These are phyloP conservation scores for Hanseniaspora gamundiae DNA, from an alignment of 1,139 yeast genomes.

Conservation along the genomic window DNA sequence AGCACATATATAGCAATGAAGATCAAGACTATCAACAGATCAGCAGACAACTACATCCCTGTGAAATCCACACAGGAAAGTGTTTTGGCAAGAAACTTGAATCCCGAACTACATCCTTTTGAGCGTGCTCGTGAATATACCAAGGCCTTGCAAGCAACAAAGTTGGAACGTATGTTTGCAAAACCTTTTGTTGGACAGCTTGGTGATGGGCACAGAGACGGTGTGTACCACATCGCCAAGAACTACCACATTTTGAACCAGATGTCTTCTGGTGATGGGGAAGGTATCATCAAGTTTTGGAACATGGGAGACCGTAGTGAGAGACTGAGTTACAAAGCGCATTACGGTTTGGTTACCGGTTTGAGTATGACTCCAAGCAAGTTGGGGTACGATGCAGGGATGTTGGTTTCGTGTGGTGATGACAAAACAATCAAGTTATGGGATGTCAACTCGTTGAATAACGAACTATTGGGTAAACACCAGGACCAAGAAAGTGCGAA, in stretches of 20 bases:
- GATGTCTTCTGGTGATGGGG: slow-evolving; percentile 88
- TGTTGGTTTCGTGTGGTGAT: slow-evolving; percentile 75
- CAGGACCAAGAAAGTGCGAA: slow-evolving; percentile 1
- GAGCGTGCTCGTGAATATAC: slow-evolving; percentile 96
- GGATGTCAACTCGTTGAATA: slow-evolving; percentile 27
- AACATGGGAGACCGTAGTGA: slow-evolving; percentile 65
- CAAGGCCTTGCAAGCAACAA: slow-evolving; percentile 87
- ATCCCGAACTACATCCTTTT: slow-evolving; percentile 93
- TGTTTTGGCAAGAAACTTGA: slow-evolving; percentile 75
- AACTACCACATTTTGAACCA: slow-evolving; percentile 58
- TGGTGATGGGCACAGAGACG: slow-evolving; percentile 92
- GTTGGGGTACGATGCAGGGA: slow-evolving; percentile 29
- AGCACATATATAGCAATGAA: slow-evolving; percentile 34
- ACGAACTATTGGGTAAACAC: slow-evolving; percentile 3
- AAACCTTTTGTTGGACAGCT: slow-evolving; percentile 93
- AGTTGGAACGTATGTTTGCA: slow-evolving; percentile 92
- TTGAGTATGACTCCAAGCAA: slow-evolving; percentile 40
- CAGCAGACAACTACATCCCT: slow-evolving; percentile 84
- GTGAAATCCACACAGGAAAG: slow-evolving; percentile 84
- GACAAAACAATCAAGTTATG: slow-evolving; percentile 85
- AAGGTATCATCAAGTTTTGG: slow-evolving; percentile 93
- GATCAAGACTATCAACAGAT: slow-evolving; percentile 81
- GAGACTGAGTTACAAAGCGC: slow-evolving; percentile 70
- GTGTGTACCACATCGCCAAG: slow-evolving; percentile 82
- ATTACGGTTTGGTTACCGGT: slow-evolving; percentile 83